Base-by-base conservation (phyloP, 2,329 filamentous ascomycete genomes). In the Aureobasidium sp. region DNA sequence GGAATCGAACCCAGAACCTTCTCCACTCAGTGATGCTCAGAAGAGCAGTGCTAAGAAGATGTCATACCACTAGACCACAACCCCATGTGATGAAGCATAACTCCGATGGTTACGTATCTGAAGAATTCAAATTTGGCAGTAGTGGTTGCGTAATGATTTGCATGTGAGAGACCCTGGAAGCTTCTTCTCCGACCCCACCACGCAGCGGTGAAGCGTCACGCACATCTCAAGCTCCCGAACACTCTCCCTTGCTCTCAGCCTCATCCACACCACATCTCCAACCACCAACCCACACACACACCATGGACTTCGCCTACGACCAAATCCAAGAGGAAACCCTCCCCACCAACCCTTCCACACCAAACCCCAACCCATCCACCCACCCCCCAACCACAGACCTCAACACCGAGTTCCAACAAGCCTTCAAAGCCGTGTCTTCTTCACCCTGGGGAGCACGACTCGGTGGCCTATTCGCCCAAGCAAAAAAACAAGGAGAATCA, bases 281-380 rank as follows among this genome's bases (percentile, higher is more conserved):
- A 3, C 33, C 25, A 62, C 40, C 59, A 16, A 3, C 25, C 15
- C 36, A 10, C 29, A 23, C 15, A 18, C 10, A n/a, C 36, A 58
- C 25, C 18, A 98, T 99, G 96, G 96, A 99, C 88, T 86, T 97
- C 75, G 95, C 95, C 51, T 99, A 98, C 87, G 96, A 99, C 76
- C 94, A 97, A 79, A 97, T 98, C 74, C 91, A 94, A 77, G 94
- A 97, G 82, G 91, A 96, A n/a, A 78, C 87, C 89, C 60, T 87
- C 93, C 71, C 80, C 82, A 31, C 79, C 82, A 6, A 76, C 31
- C 43, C 29, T 16, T 45, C 15, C 23, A 8, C 20, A 4, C 8
- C 31, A 36, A 40, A 7, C 33, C 7, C 13, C 29, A n/a, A 16
- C 31, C 18, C 33, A 36, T 36, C 59, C 47, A 18, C n/a, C 31